Evolutionary conservation across 495 filamentous ascomycete genomes (phyloP), one percentile per base, ranked within the genome.

Genomic region (Neurospora sp.): DNA sequence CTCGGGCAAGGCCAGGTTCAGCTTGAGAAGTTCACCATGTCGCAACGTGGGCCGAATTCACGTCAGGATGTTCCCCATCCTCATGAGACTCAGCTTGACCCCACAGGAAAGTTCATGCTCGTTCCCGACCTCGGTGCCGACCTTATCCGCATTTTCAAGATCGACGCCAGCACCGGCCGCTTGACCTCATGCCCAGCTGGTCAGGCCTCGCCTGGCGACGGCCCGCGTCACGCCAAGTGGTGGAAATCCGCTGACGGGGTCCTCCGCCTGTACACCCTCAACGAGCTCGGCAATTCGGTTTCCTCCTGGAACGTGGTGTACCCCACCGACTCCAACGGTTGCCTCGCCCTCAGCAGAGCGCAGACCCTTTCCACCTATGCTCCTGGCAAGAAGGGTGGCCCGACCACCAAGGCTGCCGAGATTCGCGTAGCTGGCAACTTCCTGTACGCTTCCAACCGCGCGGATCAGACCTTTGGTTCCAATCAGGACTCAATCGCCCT

Each of bases 121-220:
- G 84, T 89, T 13, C 90, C 92, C 1, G 92, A 94, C 76, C 85
- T 94, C 2, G 92, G 92, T 72, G 86, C 90, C 1, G 92, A 94
- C 76, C 75, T 91, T 6, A 74, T 93, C 72, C 89, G 89, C 75
- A 82, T 94, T 70, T 90, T 85, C 78, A 81, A 69, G 86, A 90
- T 84, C 75, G 82, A 90, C 73, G 77, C 80, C 13, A 39, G 66
- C 28, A 86, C 79, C 8, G 84, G 83, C 34, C 74, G 74, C 28
- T 78, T 85, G 37, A 80, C 80, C 1, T 74, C 79, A 1, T 85
- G 83, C 76, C 70, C 78, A 9, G 73, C 77, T 13, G 84, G 74
- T 31, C 74, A 77, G 62, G 78, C 84, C 4, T 79, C 72, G 37
- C 70, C 81, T 4, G 85, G 84, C 24, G 83, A 83, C 66, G 84